Percentiles rank a stretch among this genome's conserved stretches.
These are phyloP conservation scores for Solanum pinnatisectum DNA, from an alignment of 257 asterid genomes.

Conservation along the genomic window DNA sequence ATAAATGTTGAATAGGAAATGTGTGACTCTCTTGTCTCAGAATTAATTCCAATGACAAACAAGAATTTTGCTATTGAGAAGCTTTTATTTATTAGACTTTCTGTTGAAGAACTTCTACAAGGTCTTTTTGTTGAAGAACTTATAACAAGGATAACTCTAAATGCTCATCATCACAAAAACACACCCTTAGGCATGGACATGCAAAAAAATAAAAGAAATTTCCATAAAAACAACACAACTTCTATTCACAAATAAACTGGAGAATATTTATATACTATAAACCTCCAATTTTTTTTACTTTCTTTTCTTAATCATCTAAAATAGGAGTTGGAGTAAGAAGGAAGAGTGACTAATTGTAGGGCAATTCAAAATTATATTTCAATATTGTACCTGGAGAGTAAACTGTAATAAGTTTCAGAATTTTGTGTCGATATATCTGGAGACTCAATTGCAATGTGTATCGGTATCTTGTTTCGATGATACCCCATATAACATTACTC, in stretches of 20 bases:
- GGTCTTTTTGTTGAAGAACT: background rate
- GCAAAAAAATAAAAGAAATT: background rate
- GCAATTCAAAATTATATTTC: background rate
- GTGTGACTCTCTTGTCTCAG: background rate
- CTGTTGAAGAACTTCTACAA: background rate
- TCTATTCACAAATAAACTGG: background rate
- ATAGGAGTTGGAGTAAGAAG: background rate
- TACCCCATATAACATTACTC: background rate
- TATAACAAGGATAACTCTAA: background rate
- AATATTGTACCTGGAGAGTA: background rate
- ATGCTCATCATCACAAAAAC: background rate
- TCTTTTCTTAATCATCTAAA: background rate
- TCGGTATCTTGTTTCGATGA: background rate
- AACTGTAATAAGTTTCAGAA: background rate
- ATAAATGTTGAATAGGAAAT: background rate
- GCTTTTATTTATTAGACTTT: background rate
- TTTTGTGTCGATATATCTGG: background rate
- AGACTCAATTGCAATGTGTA: background rate
- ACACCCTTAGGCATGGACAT: background rate
- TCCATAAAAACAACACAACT: background rate
- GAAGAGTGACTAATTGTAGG: background rate
- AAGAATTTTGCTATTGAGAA: background rate
- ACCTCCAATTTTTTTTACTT: background rate
- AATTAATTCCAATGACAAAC: background rate
- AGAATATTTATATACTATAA: background rate